These are phyloP conservation scores for Arthonia radiata DNA, from an alignment of 495 filamentous ascomycete genomes.

Conservation along the genomic window DNA sequence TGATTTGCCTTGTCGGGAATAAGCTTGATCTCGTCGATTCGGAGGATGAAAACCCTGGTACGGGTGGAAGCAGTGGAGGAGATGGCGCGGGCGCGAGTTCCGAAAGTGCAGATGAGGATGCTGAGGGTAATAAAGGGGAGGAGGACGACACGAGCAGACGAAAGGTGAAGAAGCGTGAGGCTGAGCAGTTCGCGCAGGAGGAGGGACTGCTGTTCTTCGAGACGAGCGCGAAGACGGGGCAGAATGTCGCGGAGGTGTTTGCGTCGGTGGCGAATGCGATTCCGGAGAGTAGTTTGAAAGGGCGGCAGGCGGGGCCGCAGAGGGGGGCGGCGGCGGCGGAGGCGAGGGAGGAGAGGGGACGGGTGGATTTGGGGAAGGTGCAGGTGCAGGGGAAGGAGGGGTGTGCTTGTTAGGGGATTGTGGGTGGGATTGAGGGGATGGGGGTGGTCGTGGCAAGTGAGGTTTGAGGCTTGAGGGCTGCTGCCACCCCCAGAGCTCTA, in stretches of 20 bases:
- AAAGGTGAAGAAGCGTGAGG: slow-evolving; percentile 68
- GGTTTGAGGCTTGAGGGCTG: neutral
- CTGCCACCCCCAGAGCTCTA: too few relatives aligned
- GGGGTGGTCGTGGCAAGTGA: neutral
- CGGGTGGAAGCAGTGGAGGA: slow-evolving; percentile 10
- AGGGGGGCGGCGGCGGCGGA: slow-evolving; percentile 16
- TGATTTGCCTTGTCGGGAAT: slow-evolving; percentile 93
- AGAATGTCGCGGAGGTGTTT: slow-evolving; percentile 85
- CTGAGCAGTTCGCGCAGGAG: slow-evolving; percentile 83
- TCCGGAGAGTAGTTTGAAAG: slow-evolving; percentile 86
- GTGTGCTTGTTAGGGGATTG: slow-evolving; percentile 52
- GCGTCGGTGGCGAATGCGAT: slow-evolving; percentile 97
- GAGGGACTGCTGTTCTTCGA: slow-evolving; percentile 89
- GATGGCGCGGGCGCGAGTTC: slow-evolving; percentile 15
- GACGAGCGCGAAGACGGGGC: slow-evolving; percentile 87
- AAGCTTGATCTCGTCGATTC: slow-evolving; percentile 64
- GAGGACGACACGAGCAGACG: slow-evolving; percentile 39
- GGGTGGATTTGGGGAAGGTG: slow-evolving; percentile 33
- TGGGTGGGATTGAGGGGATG: slow-evolving; percentile 4
- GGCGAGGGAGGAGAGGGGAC: slow-evolving; percentile 36
- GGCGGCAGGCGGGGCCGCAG: slow-evolving; percentile 18
- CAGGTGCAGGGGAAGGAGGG: slow-evolving; percentile 53
- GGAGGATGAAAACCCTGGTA: slow-evolving; percentile 22
- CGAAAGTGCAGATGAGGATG: slow-evolving; percentile 8
- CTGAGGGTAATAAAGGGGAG: slow-evolving; percentile 29